phyloP scores from a whole-genome alignment of 1,284 basidiomycete species.

The Cutaneotrichosporon mucoides region DNA sequence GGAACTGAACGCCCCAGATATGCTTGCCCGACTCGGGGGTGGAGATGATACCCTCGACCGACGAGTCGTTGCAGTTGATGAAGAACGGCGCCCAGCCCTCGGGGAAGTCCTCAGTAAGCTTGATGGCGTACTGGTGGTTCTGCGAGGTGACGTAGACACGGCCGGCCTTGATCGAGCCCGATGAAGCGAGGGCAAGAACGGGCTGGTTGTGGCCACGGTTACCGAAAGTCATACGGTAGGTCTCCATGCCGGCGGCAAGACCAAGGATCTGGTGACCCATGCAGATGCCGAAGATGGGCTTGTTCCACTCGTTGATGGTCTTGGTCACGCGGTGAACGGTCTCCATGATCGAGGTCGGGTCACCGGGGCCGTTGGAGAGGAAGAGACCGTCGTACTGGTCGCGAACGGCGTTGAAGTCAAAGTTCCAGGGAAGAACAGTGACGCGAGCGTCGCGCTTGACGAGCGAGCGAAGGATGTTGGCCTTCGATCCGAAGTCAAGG shows the following conservation, averaged over 20 bases:
- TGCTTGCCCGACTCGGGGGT: conserved; percentile 78
- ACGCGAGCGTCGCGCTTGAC: conserved; percentile 85
- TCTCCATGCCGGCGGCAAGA: conserved; percentile 91
- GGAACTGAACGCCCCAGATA: conserved; percentile 96
- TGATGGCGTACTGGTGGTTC: conserved; percentile 94
- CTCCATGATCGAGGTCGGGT: conserved; percentile 83
- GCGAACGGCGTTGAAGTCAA: conserved; percentile 84
- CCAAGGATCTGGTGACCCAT: conserved; percentile 99
- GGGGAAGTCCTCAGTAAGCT: conserved; percentile 87
- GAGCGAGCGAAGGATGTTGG: conserved; percentile 91
- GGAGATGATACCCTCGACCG: conserved; percentile 95
- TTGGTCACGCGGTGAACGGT: conserved; percentile 74
- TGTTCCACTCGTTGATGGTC: conserved; percentile 82
- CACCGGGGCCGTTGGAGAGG: conserved; percentile 93
- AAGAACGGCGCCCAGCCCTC: conserved; percentile 94
- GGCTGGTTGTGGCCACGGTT: conserved; percentile 99
- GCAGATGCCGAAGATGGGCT: conserved; percentile 95
- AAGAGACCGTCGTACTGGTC: conserved; percentile 94
- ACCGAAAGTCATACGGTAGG: conserved; percentile 79
- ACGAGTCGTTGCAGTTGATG: conserved; percentile 94
- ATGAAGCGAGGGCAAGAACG: conserved; percentile 83
- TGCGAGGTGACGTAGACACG: conserved; percentile 92
- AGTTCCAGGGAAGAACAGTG: conserved; percentile 96
- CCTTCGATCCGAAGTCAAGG: conserved; percentile 95
- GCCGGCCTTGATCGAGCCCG: conserved; percentile 88